Base-by-base conservation (phyloP, 129 eudicot species). In the Cynara cardunculus region DNA sequence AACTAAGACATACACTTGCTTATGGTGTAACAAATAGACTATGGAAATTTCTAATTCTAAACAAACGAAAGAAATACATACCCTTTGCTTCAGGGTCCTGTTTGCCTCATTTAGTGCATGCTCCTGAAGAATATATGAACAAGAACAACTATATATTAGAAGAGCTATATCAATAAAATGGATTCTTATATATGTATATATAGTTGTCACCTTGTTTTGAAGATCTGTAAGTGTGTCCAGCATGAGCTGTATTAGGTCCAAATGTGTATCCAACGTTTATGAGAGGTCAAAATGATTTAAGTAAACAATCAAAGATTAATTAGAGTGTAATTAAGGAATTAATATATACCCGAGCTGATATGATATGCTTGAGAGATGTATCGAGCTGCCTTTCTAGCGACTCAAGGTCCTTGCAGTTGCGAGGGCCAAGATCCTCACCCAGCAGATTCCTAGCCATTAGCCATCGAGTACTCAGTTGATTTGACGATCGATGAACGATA, bases 401-500 rank as follows among this genome's bases (percentile, higher is more conserved):
- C 78, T 95, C 99, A 39, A 95, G 99, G 72, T 95, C 97, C 91
- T 90, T 95, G 96, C 97, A 90, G 89, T 86, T 92, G 64, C 92
- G 80, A 71, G 97, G 93, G 46, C 95, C 99, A 77, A 95, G 97
- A 89, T 95, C 99, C 88, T 95, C 99, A 6, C 99, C 99, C 75
- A 92, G 71, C 27, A 95, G 97, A 82, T 95, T 95, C 91, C 99
- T 95, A 37, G n/a, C 24, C 24, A 32, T 10, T 10, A 11, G 16
- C 16, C 16, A 39, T 39, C 16, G 49, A 11, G 12, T 8, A 37
- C 0, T 37, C 12, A 41, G 53, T 16, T 41, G 2, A 3, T 41
- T 62, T 31, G 26, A 10, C 7, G 62, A n/a, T 69, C 16, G 14
- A 25, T 44, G 7, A n/a, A 14, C n/a, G n/a, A n/a, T n/a, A n/a